Evolutionary conservation across 140 eudicot genomes (phyloP).

Genomic region (Artemisia princeps): DNA sequence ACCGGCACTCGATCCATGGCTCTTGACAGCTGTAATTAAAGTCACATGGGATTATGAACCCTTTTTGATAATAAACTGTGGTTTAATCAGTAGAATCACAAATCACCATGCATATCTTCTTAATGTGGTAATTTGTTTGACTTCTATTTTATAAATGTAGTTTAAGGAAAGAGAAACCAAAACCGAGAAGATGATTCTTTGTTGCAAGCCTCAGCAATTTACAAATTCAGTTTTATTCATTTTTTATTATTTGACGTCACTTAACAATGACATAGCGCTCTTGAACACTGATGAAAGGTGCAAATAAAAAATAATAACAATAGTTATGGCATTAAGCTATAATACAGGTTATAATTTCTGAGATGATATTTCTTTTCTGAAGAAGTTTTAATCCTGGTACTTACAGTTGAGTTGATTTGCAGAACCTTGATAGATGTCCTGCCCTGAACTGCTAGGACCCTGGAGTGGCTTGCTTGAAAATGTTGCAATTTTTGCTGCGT

Average conservation of each 20-base stretch:
- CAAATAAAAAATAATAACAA: neutral
- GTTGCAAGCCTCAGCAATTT: conserved; percentile 1
- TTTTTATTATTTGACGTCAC: neutral
- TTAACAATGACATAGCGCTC: neutral
- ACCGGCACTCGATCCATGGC: conserved; percentile 40
- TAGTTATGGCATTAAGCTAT: neutral
- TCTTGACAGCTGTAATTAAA: conserved; percentile 36
- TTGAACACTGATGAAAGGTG: neutral
- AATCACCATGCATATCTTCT: conserved; percentile 4
- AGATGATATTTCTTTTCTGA: neutral
- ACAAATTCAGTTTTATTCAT: conserved; percentile 6
- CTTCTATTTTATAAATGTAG: neutral
- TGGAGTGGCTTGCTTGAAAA: conserved; percentile 48
- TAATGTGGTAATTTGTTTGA: neutral
- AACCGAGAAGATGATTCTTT: neutral
- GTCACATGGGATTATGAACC: neutral
- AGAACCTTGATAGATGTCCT: conserved; percentile 68
- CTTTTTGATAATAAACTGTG: conserved; percentile 11
- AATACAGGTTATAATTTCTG: neutral
- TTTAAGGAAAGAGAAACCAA: neutral
- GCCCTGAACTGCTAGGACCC: conserved; percentile 49
- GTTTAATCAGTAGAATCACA: conserved; percentile 12
- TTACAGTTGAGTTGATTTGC: conserved; percentile 43
- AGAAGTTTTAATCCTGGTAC: conserved; percentile 21
- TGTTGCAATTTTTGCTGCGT: conserved; percentile 38